A percentile compares a stretch with the other conserved stretches of the same genome.
Conservation (phyloP, 108 stramenopile genomes). For the Cylindrotheca closterium region DNA sequence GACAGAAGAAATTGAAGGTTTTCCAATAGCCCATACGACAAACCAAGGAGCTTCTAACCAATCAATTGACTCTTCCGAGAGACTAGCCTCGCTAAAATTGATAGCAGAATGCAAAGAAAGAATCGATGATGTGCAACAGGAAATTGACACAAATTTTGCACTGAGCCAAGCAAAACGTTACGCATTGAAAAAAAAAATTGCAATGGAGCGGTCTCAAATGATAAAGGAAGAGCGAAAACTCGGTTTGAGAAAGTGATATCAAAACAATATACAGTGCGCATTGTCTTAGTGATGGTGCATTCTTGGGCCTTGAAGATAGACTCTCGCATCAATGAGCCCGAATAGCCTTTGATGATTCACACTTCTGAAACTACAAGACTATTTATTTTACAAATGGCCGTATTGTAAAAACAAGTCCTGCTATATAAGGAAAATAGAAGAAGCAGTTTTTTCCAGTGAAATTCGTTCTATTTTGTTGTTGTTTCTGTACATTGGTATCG, state of each 20-base stretch:
- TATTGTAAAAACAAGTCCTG: too few species aligned
- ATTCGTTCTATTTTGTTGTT: too few species aligned
- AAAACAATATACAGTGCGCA: too few species aligned
- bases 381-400: too few species aligned
- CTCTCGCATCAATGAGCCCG: too few species aligned
- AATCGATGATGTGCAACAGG: constrained; percentile 18
- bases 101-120: not conserved
- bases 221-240: constrained; percentile 38
- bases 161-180: constrained; percentile 43
- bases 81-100: not conserved
- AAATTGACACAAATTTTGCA: constrained; percentile 24
- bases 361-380: too few species aligned
- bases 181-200: constrained; percentile 43
- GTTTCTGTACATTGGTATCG: too few species aligned
- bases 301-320: too few species aligned
- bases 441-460: too few species aligned
- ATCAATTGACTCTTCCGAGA: not conserved
- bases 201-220: constrained; percentile 44
- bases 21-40: not conserved
- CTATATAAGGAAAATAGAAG: too few species aligned
- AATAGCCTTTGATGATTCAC: too few species aligned
- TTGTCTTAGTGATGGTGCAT: too few species aligned
- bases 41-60: not conserved
- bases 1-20: not conserved
- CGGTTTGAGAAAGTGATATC: constrained; percentile 2